Conservation (phyloP, 2,329 filamentous ascomycete genomes). For the Verticillium albo-atrum region DNA sequence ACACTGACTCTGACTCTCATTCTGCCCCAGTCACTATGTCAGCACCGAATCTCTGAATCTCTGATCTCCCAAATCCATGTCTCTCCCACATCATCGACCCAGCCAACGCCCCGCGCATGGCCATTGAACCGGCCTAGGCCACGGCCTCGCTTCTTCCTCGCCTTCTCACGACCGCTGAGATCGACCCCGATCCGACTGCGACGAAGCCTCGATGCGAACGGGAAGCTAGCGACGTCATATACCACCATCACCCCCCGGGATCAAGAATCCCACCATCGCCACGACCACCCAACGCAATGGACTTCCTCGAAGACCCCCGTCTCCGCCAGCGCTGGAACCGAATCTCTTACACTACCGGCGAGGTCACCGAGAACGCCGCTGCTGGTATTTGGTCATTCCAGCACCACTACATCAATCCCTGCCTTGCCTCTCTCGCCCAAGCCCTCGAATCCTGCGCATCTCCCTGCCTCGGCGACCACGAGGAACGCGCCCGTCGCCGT, state of each 20-base stretch:
- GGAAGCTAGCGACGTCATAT: not conserved
- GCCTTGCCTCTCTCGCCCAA: conserved; percentile 61
- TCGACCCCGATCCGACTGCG: not conserved
- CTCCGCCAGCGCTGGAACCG: conserved; percentile 92
- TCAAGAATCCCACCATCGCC: not conserved
- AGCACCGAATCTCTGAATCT: not conserved
- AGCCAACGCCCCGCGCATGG: not conserved
- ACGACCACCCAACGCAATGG: conserved; percentile 30
- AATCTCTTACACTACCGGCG: conserved; percentile 84
- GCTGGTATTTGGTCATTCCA: conserved; percentile 86
- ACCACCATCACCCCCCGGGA: not conserved
- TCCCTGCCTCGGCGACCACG: conserved; percentile 65
- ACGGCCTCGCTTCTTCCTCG: not conserved
- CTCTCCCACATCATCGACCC: not conserved
- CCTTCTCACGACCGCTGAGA: not conserved
- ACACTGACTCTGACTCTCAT: no score
- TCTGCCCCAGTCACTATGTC: not conserved
- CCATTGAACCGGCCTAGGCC: not conserved
- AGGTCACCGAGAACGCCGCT: conserved; percentile 87
- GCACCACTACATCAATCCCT: conserved; percentile 80
- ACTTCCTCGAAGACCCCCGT: conserved; percentile 74
- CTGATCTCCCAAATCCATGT: not conserved
- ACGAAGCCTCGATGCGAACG: not conserved
- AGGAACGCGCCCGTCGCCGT: conserved; percentile 66
- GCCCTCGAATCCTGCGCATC: conserved; percentile 70